Evolutionary conservation across 1,284 basidiomycete species (phyloP).

Genomic region (Phlebopus sp.): DNA sequence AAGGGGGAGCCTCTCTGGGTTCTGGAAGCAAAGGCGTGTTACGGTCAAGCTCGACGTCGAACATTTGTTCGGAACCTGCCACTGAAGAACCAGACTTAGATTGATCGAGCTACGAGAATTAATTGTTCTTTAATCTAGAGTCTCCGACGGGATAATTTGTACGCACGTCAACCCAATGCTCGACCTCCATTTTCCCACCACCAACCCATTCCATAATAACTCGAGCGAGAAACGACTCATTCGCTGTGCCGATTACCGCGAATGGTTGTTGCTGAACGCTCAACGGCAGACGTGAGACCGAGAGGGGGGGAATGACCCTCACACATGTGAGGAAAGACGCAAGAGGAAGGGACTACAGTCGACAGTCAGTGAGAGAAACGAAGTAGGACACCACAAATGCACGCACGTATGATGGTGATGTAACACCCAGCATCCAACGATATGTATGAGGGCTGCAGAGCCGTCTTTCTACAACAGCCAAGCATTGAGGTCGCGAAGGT

Average conservation of each 20-base stretch:
- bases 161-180: constrained; percentile 76
- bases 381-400: background rate
- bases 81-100: constrained; percentile 45
- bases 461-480: constrained; percentile 41
- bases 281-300: constrained; percentile 34
- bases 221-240: constrained; percentile 61
- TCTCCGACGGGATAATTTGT: background rate
- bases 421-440: constrained; percentile 68
- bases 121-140: background rate
- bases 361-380: constrained; percentile 1
- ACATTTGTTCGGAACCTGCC: constrained; percentile 65
- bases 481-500: background rate
- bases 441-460: constrained; percentile 46
- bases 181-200: constrained; percentile 45
- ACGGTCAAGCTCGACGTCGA: constrained; percentile 70
- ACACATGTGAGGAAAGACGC: constrained; percentile 47
- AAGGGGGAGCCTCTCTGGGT: constrained; percentile 19
- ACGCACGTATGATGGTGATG: constrained; percentile 70
- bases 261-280: constrained; percentile 52
- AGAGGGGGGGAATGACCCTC: constrained; percentile 38
- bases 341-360: constrained; percentile 32
- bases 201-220: constrained; percentile 54
- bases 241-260: constrained; percentile 51
- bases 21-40: constrained; percentile 50
- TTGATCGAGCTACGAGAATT: constrained; percentile 55